These are phyloP conservation scores for Leptomonas seymouri DNA, from an alignment of 208 protist species.

Conservation along the genomic window DNA sequence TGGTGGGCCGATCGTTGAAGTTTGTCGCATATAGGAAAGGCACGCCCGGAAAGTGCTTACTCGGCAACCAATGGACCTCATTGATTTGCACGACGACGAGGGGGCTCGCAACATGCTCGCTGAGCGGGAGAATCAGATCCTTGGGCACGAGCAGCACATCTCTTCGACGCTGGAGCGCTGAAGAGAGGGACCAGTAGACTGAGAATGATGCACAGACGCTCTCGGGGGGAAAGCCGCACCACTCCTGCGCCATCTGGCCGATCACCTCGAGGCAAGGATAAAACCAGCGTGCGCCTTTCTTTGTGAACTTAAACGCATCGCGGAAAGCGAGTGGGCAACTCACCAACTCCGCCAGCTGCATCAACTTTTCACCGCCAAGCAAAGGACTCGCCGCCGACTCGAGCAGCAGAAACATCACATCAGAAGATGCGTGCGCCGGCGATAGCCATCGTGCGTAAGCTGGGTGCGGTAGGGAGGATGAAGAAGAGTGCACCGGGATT, in stretches of 20 bases:
- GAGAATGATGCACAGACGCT: slow-evolving; percentile 41
- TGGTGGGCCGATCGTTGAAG: slow-evolving; percentile 33
- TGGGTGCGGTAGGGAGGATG: background rate
- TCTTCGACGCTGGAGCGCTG: slow-evolving; percentile 59
- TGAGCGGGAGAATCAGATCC: slow-evolving; percentile 44
- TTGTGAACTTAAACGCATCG: slow-evolving; percentile 38
- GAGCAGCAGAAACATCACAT: slow-evolving; percentile 28
- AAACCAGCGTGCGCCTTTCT: slow-evolving; percentile 66
- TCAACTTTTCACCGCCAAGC: slow-evolving; percentile 15
- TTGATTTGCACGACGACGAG: slow-evolving; percentile 58
- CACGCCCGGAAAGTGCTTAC: slow-evolving; percentile 58
- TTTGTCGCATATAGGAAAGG: slow-evolving; percentile 58
- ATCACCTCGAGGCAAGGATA: slow-evolving; percentile 62
- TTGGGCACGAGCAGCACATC: slow-evolving; percentile 25
- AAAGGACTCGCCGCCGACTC: slow-evolving; percentile 14
- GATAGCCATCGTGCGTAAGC: slow-evolving; percentile 11
- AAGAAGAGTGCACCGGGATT: background rate
- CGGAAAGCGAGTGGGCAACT: slow-evolving; percentile 47
- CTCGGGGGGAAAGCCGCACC: slow-evolving; percentile 50
- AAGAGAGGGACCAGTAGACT: slow-evolving; percentile 81
- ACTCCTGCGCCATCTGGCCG: slow-evolving; percentile 49
- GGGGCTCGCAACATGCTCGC: slow-evolving; percentile 74
- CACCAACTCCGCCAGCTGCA: slow-evolving; percentile 50
- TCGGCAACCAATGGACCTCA: slow-evolving; percentile 45
- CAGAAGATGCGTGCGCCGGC: slow-evolving; percentile 20